Base-by-base conservation (phyloP, 805 yeast species). In the Candida sithepensis region DNA sequence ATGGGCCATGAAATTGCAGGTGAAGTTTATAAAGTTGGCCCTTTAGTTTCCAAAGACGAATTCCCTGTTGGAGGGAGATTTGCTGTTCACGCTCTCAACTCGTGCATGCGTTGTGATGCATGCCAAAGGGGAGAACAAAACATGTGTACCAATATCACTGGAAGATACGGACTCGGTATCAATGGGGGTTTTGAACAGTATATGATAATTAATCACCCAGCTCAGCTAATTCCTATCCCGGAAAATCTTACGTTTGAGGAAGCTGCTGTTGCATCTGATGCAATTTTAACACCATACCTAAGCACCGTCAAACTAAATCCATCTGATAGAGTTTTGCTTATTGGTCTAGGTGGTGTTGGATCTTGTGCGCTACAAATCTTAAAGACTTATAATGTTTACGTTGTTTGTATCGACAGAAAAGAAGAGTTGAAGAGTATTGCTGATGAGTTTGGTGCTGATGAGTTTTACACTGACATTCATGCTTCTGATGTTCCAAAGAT, bases 361-460 rank as follows among this genome's bases (percentile, higher is more conserved):
- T 52, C 61, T 23, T 63, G 62, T 45, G 70, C 63, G 5, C 46
- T 65, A 16, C 70, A 66, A 47, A 56, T 66, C 41, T 46, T 57
- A 33, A 57, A 56, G 42, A 47, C 55, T 3, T 58, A 55, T 42
- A 60, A 60, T 33, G 41, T 54, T 14, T 38, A 48, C 24, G 45
- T 54, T 19, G 51, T 49, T 12, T 56, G 48, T 21, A 47, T 53
- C 22, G 67, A 62, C 23, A 43, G 55, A 14, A 71, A 71, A 51
- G 49, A 50, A 10, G 67, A 59, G 5, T 40, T 62, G n/a, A 53
- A 51, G 34, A 47, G 51, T 1, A 37, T 57, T 13, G 78, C 74
- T 2, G 44, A 52, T 19, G 50, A 56, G 14, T 56, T 57, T 26
- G 79, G 79, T 1, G 80, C 79, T 4, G 58, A 66, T 50, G 75